A percentile compares a stretch with the other conserved stretches of the same genome.
Evolutionary conservation across 805 yeast species (phyloP).

Genomic region (Monosporozyma aerobia): DNA sequence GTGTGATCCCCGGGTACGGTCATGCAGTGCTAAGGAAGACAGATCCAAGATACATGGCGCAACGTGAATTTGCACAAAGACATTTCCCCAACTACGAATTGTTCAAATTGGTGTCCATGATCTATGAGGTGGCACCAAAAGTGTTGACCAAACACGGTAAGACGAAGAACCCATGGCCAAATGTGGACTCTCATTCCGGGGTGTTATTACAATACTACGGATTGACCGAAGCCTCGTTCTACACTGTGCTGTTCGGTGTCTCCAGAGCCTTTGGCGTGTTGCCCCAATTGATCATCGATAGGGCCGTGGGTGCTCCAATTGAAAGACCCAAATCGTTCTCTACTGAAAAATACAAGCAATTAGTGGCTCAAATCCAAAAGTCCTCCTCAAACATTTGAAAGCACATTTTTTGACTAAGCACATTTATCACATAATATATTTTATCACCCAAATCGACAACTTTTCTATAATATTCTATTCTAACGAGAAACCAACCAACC

Average conservation of each 20-base stretch:
- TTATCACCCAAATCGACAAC: too few species aligned
- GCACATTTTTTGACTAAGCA: too few species aligned
- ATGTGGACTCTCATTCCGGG: slow-evolving; percentile 84
- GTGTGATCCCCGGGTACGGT: slow-evolving; percentile 85
- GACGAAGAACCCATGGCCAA: slow-evolving; percentile 92
- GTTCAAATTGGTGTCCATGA: slow-evolving; percentile 68
- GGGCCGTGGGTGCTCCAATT: slow-evolving; percentile 73
- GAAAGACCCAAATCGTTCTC: slow-evolving; percentile 93
- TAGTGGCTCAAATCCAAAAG: slow-evolving; percentile 42
- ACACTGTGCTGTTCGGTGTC: slow-evolving; percentile 81
- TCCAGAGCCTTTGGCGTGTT: slow-evolving; percentile 80
- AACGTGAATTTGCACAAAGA: slow-evolving; percentile 68
- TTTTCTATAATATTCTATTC: too few species aligned
- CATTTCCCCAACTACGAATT: slow-evolving; percentile 73
- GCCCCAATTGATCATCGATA: slow-evolving; percentile 77
- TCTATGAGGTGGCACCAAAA: slow-evolving; percentile 75
- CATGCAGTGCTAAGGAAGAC: slow-evolving; percentile 84
- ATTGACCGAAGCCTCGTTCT: slow-evolving; percentile 69
- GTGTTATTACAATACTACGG: slow-evolving; percentile 80
- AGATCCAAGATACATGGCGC: slow-evolving; percentile 82
- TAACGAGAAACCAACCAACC: too few species aligned
- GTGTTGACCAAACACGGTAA: slow-evolving; percentile 78
- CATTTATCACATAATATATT: too few species aligned
- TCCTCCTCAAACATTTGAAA: too few species aligned
- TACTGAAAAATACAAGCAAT: slow-evolving; percentile 81